phyloP scores from a whole-genome alignment of 2,329 filamentous ascomycete species.

The Myriosclerotinia scirpicola region DNA sequence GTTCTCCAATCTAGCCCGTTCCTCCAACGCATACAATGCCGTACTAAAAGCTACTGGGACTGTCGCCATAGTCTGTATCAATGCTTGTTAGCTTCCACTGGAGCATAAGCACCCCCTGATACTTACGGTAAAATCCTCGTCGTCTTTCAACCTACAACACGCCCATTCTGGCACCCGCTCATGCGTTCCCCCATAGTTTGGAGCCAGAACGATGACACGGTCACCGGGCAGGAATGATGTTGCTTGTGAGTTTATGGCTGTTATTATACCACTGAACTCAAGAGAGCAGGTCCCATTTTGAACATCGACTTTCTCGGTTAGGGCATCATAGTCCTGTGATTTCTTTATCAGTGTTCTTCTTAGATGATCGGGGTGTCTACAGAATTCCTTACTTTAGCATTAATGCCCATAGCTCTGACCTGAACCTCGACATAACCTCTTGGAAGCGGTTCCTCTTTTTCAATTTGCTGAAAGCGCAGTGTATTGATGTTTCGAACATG shows the following conservation, averaged over 20 bases:
- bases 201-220: background rate
- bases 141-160: no score
- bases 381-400: no score
- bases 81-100: no score
- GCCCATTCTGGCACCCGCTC: background rate
- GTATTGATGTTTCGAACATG: background rate
- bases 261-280: background rate
- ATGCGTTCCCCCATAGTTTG: background rate
- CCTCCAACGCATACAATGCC: slow-evolving; percentile 36
- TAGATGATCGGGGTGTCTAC: no score
- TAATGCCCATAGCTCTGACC: background rate
- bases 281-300: background rate
- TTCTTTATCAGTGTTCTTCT: no score
- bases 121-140: no score
- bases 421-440: background rate
- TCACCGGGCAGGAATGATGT: background rate
- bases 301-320: no score
- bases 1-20: slow-evolving; percentile 33
- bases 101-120: no score
- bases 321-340: no score
- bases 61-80: no score
- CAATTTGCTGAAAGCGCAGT: background rate
- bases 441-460: background rate
- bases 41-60: slow-evolving; percentile 35
- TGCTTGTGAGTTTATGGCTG: background rate